Percentiles rank a stretch among this genome's conserved stretches.
phyloP scores from a whole-genome alignment of 176 grass and related monocot genomes.

The Oryza glumipatula region DNA sequence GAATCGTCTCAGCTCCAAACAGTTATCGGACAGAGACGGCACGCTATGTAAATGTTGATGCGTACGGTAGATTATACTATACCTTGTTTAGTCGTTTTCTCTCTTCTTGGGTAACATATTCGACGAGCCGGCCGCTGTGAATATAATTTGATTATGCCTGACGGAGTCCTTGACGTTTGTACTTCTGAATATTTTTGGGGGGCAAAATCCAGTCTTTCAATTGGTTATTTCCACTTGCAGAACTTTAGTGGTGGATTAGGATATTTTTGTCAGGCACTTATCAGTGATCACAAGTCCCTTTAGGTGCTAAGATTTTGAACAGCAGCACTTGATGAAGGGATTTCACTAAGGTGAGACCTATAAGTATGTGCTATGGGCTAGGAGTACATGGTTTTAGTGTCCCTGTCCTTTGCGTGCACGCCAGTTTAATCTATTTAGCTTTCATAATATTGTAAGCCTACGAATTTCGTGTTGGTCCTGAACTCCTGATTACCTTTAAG shows the following conservation, averaged over 20 bases:
- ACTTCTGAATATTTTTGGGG: not conserved
- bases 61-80: not conserved
- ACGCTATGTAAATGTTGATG: not conserved
- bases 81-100: not conserved
- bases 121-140: not conserved
- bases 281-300: not conserved
- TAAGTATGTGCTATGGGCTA: not conserved
- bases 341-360: not conserved
- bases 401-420: slow-evolving; percentile 7
- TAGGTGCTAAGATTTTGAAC: not conserved
- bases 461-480: not conserved
- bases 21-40: not conserved
- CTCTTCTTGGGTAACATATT: not conserved
- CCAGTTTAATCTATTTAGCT: not conserved
- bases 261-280: not conserved
- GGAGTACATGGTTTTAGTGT: not conserved
- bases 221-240: slow-evolving; percentile 1
- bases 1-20: not conserved
- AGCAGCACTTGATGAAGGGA: not conserved
- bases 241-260: slow-evolving; percentile 2
- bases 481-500: not conserved
- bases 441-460: not conserved
- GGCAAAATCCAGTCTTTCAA: not conserved
- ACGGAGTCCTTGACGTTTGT: not conserved
- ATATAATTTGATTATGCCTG: slow-evolving; percentile 3